Conservation (phyloP, 768 basidiomycete genomes). For the Phlebiopsis gigantea region DNA sequence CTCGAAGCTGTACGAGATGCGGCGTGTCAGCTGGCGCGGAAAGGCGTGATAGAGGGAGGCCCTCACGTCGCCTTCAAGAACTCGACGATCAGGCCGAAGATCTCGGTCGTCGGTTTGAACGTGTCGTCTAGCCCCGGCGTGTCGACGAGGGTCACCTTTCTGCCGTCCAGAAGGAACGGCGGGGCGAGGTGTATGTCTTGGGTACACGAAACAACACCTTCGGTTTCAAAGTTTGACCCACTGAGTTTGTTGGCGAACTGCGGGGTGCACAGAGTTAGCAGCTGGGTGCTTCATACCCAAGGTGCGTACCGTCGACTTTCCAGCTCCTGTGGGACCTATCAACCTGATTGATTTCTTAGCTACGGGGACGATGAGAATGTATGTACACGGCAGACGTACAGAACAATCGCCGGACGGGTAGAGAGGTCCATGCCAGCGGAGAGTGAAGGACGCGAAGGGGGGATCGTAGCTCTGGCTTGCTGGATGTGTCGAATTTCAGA, state of each 20-base stretch:
- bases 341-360: neutral
- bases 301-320: neutral
- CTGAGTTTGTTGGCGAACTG: conserved; percentile 53
- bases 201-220: conserved; percentile 46
- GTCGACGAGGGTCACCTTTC: conserved; percentile 42
- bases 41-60: conserved; percentile 9
- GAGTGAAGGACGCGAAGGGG: no score
- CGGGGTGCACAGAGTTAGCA: neutral
- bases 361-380: neutral
- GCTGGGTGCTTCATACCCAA: neutral
- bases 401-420: neutral
- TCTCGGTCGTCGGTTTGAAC: conserved; percentile 10
- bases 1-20: conserved; percentile 10
- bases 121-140: conserved; percentile 61
- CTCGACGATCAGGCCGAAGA: neutral
- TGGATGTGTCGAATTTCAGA: no score
- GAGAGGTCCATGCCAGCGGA: no score
- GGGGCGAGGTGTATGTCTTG: conserved; percentile 36
- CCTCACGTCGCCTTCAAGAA: conserved; percentile 10
- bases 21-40: conserved; percentile 16
- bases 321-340: neutral
- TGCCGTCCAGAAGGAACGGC: conserved; percentile 39
- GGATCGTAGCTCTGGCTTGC: no score
- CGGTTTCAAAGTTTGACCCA: conserved; percentile 42
- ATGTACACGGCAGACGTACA: neutral